Percentiles rank a stretch among this genome's conserved stretches.
phyloP scores from a whole-genome alignment of 202 grass and related monocot genomes.

The Hordeum pubiflorum region DNA sequence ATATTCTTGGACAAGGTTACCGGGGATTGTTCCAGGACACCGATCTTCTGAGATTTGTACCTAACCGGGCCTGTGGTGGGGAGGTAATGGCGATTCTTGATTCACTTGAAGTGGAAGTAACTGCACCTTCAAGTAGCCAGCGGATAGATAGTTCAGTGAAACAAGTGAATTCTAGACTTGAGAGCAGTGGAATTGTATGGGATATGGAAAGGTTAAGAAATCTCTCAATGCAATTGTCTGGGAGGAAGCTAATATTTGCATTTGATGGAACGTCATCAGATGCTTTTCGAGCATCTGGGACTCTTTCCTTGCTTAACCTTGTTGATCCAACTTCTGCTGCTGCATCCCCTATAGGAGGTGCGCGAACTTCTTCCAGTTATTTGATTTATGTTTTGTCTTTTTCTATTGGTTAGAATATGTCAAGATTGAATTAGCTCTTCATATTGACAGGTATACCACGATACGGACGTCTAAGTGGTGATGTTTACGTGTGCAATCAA shows the following conservation, averaged over 20 bases:
- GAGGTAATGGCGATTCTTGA: constrained; percentile 88
- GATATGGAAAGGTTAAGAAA: constrained; percentile 89
- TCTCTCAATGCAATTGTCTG: constrained; percentile 74
- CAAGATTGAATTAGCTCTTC: constrained; percentile 26
- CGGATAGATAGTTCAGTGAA: constrained; percentile 79
- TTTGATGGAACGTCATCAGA: constrained; percentile 99
- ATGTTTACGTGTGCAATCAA: constrained; percentile 92
- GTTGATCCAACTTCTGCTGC: constrained; percentile 95
- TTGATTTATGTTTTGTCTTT: constrained; percentile 21
- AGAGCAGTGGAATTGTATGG: constrained; percentile 90
- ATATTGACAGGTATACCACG: constrained; percentile 86
- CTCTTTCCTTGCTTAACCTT: constrained; percentile 91
- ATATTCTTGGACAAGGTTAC: constrained; percentile 94
- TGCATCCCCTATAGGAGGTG: constrained; percentile 97
- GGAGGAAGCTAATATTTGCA: constrained; percentile 95
- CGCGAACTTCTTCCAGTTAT: constrained; percentile 23
- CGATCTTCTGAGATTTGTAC: constrained; percentile 89
- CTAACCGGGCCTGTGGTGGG: constrained; percentile 80
- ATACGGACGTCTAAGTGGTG: constrained; percentile 90
- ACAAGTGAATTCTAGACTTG: constrained; percentile 65
- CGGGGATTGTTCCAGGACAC: constrained; percentile 88
- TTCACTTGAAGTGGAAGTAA: constrained; percentile 79
- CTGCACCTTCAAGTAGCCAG: constrained; percentile 53
- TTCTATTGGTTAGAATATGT: constrained; percentile 20
- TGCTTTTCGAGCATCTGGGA: constrained; percentile 89